Percentiles rank a stretch among this genome's conserved stretches.
Conservation (phyloP, 371 early-diverging fungal species). For the Ordospora pajunii region DNA sequence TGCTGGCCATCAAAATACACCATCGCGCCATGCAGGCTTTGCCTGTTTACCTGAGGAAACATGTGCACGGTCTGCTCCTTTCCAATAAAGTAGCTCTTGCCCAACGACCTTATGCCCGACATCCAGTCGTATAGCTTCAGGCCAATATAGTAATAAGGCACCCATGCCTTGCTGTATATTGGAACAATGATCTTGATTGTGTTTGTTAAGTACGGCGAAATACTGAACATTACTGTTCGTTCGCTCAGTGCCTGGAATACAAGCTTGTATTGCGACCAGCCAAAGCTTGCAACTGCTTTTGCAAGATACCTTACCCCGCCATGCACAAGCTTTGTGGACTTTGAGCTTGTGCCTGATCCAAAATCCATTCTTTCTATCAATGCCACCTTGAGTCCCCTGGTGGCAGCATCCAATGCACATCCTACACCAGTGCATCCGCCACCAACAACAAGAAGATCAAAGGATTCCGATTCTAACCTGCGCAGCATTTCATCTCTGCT, state of each 20-base stretch:
- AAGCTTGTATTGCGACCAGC: slow-evolving; percentile 85
- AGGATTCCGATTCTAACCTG: slow-evolving; percentile 26
- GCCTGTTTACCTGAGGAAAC: slow-evolving; percentile 83
- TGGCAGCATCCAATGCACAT: slow-evolving; percentile 84
- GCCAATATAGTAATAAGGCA: slow-evolving; percentile 91
- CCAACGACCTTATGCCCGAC: slow-evolving; percentile 76
- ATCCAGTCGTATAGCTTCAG: slow-evolving; percentile 85
- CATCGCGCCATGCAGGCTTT: slow-evolving; percentile 78
- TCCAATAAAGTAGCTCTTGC: slow-evolving; percentile 73
- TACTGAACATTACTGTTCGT: slow-evolving; percentile 78
- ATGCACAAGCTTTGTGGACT: slow-evolving; percentile 92
- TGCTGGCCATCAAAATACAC: slow-evolving; percentile 95
- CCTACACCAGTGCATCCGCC: slow-evolving; percentile 96
- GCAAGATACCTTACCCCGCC: slow-evolving; percentile 97
- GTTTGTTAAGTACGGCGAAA: slow-evolving; percentile 83
- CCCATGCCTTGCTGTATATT: slow-evolving; percentile 79
- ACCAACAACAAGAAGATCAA: slow-evolving; percentile 84
- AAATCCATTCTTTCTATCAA: slow-evolving; percentile 92
- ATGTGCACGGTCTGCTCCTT: slow-evolving; percentile 74
- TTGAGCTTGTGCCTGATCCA: slow-evolving; percentile 81
- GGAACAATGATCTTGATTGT: slow-evolving; percentile 88
- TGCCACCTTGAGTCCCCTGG: slow-evolving; percentile 85
- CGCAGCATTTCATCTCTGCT: slow-evolving; percentile 30
- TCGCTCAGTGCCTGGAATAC: slow-evolving; percentile 90
- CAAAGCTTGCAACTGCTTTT: slow-evolving; percentile 84